Evolutionary conservation across 2,329 filamentous ascomycete species (phyloP), one percentile per base, ranked within the genome.

Genomic region (Penicillium sp.): DNA sequence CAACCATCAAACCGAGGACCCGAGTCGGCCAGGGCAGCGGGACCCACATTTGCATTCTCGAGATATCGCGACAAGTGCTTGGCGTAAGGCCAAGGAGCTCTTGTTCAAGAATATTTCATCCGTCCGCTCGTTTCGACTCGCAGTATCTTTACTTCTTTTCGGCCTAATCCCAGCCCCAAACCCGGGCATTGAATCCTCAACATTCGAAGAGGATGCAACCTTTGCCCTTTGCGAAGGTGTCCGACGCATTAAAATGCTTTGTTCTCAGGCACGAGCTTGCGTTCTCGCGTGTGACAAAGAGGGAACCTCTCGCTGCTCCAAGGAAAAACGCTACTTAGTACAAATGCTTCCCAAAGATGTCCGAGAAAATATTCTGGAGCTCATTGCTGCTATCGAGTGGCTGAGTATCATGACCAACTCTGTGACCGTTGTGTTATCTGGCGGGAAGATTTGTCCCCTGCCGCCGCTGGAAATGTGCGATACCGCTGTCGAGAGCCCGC

Each of bases 21-120:
- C 37, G 41, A 43, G 41, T 43, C 20, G 14, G 20, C 20, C 41
- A 22, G 41, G 20, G 11, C 41, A 43, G 41, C 22, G 41, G 20
- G 41, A 43, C 41, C 8, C 41, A 43, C 20, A 43, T 43, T 3
- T 43, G 41, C 20, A 45, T n/a, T 39, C 48, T 31, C 39, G 39
- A 39, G 58, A 58, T 42, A 20, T 64, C 42, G 57, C 63, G 3
- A 35, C 34, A 12, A 55, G 20, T 31, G 15, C 58, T 12, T 64
- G 58, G 60, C 31, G 54, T 17, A 61, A 55, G 31, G 63, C 63
- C 14, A 64, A 51, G 34, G 31, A 63, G 15, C 35, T 55, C 47
- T 20, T 63, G 12, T 63, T 64, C 51, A 34, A 28, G 12, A 63
- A 54, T 17, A 64, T 64, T 35, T 20, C 52, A 25, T 22, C 39